Evolutionary conservation across 768 basidiomycete genomes (phyloP).

Genomic region (Austroboletus festivus): DNA sequence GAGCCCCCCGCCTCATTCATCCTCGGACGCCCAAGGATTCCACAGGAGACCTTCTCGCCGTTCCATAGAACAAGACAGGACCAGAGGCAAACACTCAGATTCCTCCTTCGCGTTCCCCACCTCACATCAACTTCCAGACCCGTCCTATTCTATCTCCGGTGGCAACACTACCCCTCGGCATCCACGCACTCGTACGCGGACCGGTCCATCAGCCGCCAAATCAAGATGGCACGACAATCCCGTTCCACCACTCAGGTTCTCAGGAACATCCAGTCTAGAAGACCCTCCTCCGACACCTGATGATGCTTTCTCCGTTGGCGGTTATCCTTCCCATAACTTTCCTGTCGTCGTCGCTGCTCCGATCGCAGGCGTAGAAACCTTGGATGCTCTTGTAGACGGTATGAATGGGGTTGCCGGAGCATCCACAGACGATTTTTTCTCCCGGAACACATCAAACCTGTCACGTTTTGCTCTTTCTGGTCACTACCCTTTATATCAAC

Average conservation of each 20-base stretch:
- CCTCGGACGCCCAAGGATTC: slow-evolving; percentile 8
- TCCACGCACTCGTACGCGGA: slow-evolving; percentile 51
- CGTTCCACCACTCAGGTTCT: slow-evolving; percentile 56
- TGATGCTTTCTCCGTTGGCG: slow-evolving; percentile 35
- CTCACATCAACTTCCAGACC: slow-evolving; percentile 23
- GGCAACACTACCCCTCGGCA: slow-evolving; percentile 37
- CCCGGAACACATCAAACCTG: slow-evolving; percentile 42
- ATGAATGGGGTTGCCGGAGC: slow-evolving; percentile 87
- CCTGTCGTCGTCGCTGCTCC: slow-evolving; percentile 75
- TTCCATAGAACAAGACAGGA: slow-evolving; percentile 23
- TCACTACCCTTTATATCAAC: slow-evolving; percentile 76
- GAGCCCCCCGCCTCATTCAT: slow-evolving; percentile 32
- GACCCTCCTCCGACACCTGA: slow-evolving; percentile 71
- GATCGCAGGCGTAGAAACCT: slow-evolving; percentile 74
- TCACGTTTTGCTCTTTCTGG: slow-evolving; percentile 54
- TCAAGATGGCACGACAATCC: slow-evolving; percentile 41
- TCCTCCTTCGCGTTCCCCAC: slow-evolving; percentile 28
- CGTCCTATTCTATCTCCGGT: slow-evolving; percentile 9
- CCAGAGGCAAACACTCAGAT: slow-evolving; percentile 27
- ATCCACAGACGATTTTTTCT: slow-evolving; percentile 53
- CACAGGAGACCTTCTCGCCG: slow-evolving; percentile 26
- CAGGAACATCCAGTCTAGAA: slow-evolving; percentile 70
- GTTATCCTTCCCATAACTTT: slow-evolving; percentile 40
- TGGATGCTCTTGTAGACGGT: slow-evolving; percentile 86
- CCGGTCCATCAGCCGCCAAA: slow-evolving; percentile 51